phyloP scores from a whole-genome alignment of 441 rosid genomes.

The Breynia disticha region DNA sequence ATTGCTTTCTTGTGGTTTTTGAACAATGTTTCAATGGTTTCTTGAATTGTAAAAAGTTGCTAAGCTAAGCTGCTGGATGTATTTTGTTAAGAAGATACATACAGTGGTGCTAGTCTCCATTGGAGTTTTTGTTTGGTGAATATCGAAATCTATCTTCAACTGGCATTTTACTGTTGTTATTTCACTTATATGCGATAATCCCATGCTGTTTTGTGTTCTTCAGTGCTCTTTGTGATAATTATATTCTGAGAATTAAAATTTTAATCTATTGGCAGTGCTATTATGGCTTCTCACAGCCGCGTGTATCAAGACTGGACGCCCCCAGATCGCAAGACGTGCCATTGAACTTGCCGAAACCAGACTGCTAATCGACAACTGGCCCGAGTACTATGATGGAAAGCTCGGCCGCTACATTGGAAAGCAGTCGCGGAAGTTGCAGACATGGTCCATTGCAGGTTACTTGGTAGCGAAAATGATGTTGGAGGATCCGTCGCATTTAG shows the following conservation, averaged over 20 bases:
- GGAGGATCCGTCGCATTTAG: constrained; percentile 87
- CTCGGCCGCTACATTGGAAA: constrained; percentile 68
- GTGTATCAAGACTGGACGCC: constrained; percentile 81
- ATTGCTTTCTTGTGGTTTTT: background rate
- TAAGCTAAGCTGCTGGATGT: background rate
- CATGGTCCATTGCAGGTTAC: constrained; percentile 92
- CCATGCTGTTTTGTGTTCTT: too few species aligned
- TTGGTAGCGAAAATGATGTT: constrained; percentile 90
- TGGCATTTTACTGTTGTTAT: too few species aligned
- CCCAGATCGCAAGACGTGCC: constrained; percentile 75
- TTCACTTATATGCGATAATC: too few species aligned
- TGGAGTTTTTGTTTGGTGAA: too few species aligned
- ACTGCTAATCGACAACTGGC: constrained; percentile 73
- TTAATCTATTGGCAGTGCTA: constrained; percentile 41
- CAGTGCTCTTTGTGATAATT: too few species aligned
- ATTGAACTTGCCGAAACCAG: constrained; percentile 61
- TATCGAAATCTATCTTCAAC: too few species aligned
- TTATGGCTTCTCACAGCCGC: constrained; percentile 90
- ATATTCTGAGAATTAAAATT: background rate
- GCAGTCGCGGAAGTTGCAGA: constrained; percentile 69
- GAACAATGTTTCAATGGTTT: too few species aligned
- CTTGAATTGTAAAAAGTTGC: background rate
- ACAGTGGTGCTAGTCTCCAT: too few species aligned
- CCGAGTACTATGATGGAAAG: constrained; percentile 91
- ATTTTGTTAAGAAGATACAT: background rate